Percentiles rank a stretch among this genome's conserved stretches.
Conservation (phyloP, 192 early-diverging fungal genomes). For the Rhizophagus clarus region DNA sequence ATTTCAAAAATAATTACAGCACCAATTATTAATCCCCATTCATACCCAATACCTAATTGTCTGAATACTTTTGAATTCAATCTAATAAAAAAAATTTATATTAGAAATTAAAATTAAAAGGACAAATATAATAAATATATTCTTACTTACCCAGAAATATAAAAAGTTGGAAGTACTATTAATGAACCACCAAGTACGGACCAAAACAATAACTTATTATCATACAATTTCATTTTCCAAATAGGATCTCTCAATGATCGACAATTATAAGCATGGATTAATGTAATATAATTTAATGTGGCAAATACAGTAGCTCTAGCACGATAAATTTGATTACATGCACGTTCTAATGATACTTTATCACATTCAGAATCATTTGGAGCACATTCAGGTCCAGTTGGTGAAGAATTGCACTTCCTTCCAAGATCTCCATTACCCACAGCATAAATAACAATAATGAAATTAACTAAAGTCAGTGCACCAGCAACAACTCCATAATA, state of each 20-base stretch:
- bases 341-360: background rate
- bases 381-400: constrained; percentile 22
- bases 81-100: background rate
- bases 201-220: constrained; percentile 48
- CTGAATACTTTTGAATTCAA: constrained; percentile 41
- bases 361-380: background rate
- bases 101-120: background rate
- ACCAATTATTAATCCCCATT: constrained; percentile 35
- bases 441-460: constrained; percentile 63
- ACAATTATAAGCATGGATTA: constrained; percentile 79
- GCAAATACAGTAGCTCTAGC: constrained; percentile 74
- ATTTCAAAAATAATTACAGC: constrained; percentile 35
- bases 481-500: constrained; percentile 65
- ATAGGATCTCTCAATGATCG: constrained; percentile 65
- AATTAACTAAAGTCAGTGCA: constrained; percentile 51
- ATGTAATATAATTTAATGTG: constrained; percentile 68
- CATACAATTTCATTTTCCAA: constrained; percentile 43
- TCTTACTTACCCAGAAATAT: constrained; percentile 37
- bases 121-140: too few relatives aligned
- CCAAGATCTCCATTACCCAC: constrained; percentile 51
- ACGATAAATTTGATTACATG: constrained; percentile 65
- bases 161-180: constrained; percentile 37
- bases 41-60: constrained; percentile 32
- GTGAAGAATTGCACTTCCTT: constrained; percentile 61
- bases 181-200: constrained; percentile 58